Evolutionary conservation across 1,139 yeast genomes (phyloP), one percentile per base, ranked within the genome.

Genomic region (Chernovozyma aurita): DNA sequence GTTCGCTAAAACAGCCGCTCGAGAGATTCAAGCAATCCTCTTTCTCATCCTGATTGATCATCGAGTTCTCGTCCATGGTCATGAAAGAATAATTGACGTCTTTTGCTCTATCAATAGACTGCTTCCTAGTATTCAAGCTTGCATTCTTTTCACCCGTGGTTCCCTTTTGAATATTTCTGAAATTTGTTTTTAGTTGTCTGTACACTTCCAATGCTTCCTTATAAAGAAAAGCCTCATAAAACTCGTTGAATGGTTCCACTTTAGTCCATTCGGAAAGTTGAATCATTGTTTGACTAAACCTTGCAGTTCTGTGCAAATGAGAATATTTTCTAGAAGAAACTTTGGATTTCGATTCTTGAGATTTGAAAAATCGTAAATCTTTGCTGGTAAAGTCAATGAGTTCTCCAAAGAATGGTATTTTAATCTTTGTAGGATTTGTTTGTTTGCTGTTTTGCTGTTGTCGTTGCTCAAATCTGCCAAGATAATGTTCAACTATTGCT

Each of bases 181-280:
- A 28, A 24, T 31, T 26, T 7, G 18, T 17, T 13, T 36, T 31
- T 24, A 38, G 28, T 12, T 15, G 29, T 16, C 27, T 26, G 15
- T 38, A 40, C 4, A 24, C 22, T 11, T 30, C 28, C 4, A 4
- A 9, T 7, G 40, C 40, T 20, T 29, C 37, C 24, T 51, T 50
- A 21, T 48, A 34, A 22, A 60, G 55, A 37, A 47, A 61, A 3
- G 55, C 46, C 31, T 57, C 61, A 27, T 59, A 52, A 35, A 63
- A 59, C 39, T 61, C 60, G 13, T 49, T 45, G 38, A 66, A 65
- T 0, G 74, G 74, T 27, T 57, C 52, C 13, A 68, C 39, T 18
- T 52, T 50, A 52, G 66, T 57, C 76, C 76, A 70, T 40, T 66
- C 65, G 7, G 54, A 45, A n/a, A 66, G 45, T 40, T 66, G 72